These are phyloP conservation scores for Actinomucor elegans DNA, from an alignment of 371 early-diverging fungal genomes.

Conservation along the genomic window DNA sequence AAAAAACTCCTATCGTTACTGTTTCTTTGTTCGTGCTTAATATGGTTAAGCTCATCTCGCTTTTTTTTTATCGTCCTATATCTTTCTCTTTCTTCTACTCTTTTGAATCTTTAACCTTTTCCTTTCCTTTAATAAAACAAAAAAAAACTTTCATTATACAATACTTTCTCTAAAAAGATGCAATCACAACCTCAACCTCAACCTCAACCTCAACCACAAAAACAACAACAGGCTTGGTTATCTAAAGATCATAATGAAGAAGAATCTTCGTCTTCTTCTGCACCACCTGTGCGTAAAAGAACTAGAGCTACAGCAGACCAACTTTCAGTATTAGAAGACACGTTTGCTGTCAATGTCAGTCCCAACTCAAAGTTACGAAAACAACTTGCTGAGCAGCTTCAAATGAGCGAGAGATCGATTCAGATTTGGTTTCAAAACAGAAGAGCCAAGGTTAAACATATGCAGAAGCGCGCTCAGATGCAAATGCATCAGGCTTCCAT, in stretches of 20 bases:
- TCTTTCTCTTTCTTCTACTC: no score
- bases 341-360: slow-evolving; percentile 68
- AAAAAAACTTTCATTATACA: not conserved
- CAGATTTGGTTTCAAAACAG: slow-evolving; percentile 99
- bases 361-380: slow-evolving; percentile 84
- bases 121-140: not conserved
- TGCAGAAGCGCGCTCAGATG: slow-evolving; percentile 59
- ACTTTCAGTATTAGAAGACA: slow-evolving; percentile 73
- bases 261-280: slow-evolving; percentile 4
- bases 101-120: not conserved
- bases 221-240: slow-evolving; percentile 5
- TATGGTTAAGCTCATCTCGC: slow-evolving; percentile 2
- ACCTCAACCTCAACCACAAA: not conserved
- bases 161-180: not conserved
- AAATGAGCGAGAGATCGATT: slow-evolving; percentile 92
- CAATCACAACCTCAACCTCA: slow-evolving; percentile 7
- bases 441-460: slow-evolving; percentile 89
- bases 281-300: slow-evolving; percentile 52
- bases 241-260: slow-evolving; percentile 5
- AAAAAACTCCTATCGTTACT: slow-evolving; percentile 15
- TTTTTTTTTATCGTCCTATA: slow-evolving; percentile 1
- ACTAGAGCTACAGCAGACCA: slow-evolving; percentile 78
- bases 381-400: slow-evolving; percentile 79
- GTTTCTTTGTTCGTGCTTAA: slow-evolving; percentile 1
- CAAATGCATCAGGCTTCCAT: slow-evolving; percentile 40